Evolutionary conservation across 1,284 basidiomycete genomes (phyloP), one percentile per base, ranked within the genome.

Genomic region (Ceratobasidium theobromae): DNA sequence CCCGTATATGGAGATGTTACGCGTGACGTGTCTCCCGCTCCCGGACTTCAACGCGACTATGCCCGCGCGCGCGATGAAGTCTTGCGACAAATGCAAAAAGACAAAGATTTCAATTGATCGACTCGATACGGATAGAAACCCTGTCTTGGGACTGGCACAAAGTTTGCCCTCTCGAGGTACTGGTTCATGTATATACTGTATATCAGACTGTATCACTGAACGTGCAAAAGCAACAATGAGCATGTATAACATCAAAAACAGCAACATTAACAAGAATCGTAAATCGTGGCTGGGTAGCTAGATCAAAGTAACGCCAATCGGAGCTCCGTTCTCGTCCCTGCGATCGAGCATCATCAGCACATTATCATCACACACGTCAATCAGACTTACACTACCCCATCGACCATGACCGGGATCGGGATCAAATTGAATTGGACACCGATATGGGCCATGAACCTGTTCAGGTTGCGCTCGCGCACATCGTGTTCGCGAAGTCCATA

Each of bases 401-500:
- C 58, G 21, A 64, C 58, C 58, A 64, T 64, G 23, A 64, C 58
- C 2, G 58, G 58, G 21, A 64, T 64, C 1, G 68, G 68, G 25
- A 70, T 67, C 14, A 70, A 52, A 21, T 70, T 68, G 68, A 70
- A 70, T 33, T 68, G 67, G 33, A 70, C 57, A 27, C 69, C 69
- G 16, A 64, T 45, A 45, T 69, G 67, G 8, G 69, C 68, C 68
- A 70, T 69, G 62, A 69, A 70, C 45, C 65, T 65, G 51, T 70
- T 70, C 23, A 70, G 46, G 51, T 69, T 69, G 14, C 65, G 48
- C 40, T 70, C 69, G 43, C 69, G 65, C 35, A 64, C 48, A 1
- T 79, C 77, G 38, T 79, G 76, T 40, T 77, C 77, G 8, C 72
- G 72, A 11, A 86, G 77, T 1, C 74, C 80, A 66, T 83, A 84